Evolutionary conservation across 2,329 filamentous ascomycete genomes (phyloP), one percentile per base, ranked within the genome.

Genomic region (Colletotrichum sp.): DNA sequence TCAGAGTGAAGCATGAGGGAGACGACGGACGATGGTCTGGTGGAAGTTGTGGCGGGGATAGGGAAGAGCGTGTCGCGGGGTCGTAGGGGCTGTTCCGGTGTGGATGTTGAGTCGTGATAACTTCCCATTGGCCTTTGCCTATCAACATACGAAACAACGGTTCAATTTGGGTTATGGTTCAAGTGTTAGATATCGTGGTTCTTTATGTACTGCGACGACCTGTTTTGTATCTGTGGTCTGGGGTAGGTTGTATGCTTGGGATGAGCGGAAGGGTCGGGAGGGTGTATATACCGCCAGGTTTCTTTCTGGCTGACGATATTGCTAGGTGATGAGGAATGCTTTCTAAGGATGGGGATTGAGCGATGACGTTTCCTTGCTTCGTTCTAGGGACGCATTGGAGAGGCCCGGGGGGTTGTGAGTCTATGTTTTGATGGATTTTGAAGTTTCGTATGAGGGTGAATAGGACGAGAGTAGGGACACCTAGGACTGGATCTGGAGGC

Each of bases 81-180:
- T 48, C 39, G 9, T 48, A n/a, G 19, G 5, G 3, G 39, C 0
- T n/a, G 39, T 48, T 44, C 1, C 19, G 9, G 19, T 4, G 39
- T 2, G 39, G 19, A 44, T n/a, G 0, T n/a, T 1, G 3, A n/a
- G 39, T 1, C 19, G 1, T n/a, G 19, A 6, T 9, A 2, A 1
- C 39, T 48, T 48, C 4, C 19, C 19, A 48, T n/a, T 0, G 2
- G 39, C 5, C 3, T 22, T 52, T 3, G 1, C 0, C 44, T 52
- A 3, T 52, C 44, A 22, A 0, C 2, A 22, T 5, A 12, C 9
- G 0, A 48, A 22, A 2, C 0, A 7, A 1, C 4, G 11, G 2
- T 13, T 13, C 11, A 1, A 22, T 13, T 48, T 48, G n/a, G n/a
- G 1, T 7, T 13, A 13, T 1, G 6, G 12, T 52, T 52, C 0